Evolutionary conservation across 2,329 filamentous ascomycete genomes (phyloP).

Genomic region (Xylariaceae sp.): DNA sequence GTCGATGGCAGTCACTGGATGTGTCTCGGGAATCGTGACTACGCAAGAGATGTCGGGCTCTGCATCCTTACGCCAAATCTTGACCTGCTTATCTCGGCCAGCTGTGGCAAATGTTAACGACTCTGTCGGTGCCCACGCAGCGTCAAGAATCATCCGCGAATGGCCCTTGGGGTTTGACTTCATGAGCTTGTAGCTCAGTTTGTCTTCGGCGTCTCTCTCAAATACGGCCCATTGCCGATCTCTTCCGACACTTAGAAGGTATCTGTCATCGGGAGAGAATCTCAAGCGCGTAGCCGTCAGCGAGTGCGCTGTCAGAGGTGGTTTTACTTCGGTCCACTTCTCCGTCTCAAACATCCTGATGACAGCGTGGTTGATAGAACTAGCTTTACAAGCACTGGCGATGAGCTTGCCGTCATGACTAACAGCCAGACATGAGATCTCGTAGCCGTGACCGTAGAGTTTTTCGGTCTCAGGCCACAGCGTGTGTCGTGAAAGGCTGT

Average conservation of each 20-base stretch:
- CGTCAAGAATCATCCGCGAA: constrained; percentile 85
- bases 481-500: constrained; percentile 82
- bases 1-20: constrained; percentile 67
- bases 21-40: constrained; percentile 48
- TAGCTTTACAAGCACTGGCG: constrained; percentile 90
- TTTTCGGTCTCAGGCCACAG: constrained; percentile 97
- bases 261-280: constrained; percentile 71
- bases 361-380: constrained; percentile 88
- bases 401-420: constrained; percentile 71
- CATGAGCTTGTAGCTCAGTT: constrained; percentile 49
- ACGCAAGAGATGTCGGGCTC: constrained; percentile 45
- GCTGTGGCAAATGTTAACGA: constrained; percentile 73
- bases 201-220: constrained; percentile 38
- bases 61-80: constrained; percentile 53
- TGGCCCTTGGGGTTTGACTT: constrained; percentile 79
- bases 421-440: constrained; percentile 82
- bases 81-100: constrained; percentile 81
- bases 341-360: constrained; percentile 85
- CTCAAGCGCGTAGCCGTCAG: constrained; percentile 79
- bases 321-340: constrained; percentile 82
- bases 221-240: constrained; percentile 92
- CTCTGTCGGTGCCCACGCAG: constrained; percentile 66
- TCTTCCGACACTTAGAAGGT: constrained; percentile 81
- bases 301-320: constrained; percentile 77
- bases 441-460: constrained; percentile 95